Conservation (phyloP, 192 early-diverging fungal genomes). For the Chytriomyces sp. region DNA sequence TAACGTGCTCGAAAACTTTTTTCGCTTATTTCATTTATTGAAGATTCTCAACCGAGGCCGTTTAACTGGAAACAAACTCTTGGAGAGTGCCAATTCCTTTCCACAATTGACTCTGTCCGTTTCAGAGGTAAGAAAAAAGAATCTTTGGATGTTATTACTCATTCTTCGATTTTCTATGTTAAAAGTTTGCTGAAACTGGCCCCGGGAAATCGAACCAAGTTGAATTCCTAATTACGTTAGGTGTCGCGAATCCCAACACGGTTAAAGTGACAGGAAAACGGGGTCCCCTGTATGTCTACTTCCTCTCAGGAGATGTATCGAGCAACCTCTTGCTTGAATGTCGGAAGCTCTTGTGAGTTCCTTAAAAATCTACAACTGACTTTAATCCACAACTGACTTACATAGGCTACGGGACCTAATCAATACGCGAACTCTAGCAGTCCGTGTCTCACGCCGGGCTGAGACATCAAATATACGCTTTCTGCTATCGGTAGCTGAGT, state of each 20-base stretch:
- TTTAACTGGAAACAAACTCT: constrained; percentile 61
- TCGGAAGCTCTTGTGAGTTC: constrained; percentile 37
- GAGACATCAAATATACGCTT: background rate
- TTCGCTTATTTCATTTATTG: background rate
- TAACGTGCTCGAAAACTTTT: background rate
- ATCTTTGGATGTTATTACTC: background rate
- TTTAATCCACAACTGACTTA: background rate
- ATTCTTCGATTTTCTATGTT: background rate
- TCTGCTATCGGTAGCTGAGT: background rate
- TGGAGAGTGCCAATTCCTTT: constrained; percentile 28
- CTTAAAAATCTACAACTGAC: background rate
- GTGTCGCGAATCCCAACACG: constrained; percentile 28
- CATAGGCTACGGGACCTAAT: constrained; percentile 35
- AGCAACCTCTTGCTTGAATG: constrained; percentile 36
- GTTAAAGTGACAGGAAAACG: constrained; percentile 33
- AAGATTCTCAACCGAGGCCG: constrained; percentile 57
- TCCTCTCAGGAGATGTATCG: constrained; percentile 30
- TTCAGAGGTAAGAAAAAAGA: constrained; percentile 35
- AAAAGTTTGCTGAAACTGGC: constrained; percentile 27
- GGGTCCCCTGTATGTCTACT: constrained; percentile 19
- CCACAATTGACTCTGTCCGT: constrained; percentile 36
- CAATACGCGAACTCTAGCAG: constrained; percentile 32
- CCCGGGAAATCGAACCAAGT: constrained; percentile 28
- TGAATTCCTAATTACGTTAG: constrained; percentile 34
- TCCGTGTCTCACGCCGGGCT: constrained; percentile 8